These are phyloP conservation scores for Sicyos edulis DNA, from an alignment of 306 rosid genomes.

Conservation along the genomic window DNA sequence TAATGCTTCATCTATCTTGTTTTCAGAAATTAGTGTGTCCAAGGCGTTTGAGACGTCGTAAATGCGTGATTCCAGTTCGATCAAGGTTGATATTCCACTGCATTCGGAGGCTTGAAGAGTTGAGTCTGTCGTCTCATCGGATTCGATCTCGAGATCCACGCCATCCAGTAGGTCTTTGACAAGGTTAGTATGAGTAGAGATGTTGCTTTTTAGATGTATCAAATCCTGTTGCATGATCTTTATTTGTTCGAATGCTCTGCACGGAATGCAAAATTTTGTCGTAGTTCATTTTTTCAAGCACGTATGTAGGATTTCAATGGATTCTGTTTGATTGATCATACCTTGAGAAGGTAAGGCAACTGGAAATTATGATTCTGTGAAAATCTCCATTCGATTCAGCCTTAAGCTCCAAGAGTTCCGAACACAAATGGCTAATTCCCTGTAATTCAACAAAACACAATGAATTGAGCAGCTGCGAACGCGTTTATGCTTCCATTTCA, in stretches of 20 bases:
- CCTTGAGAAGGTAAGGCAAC: constrained; percentile 28
- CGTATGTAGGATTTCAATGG: neutral
- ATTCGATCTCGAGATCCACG: constrained; percentile 38
- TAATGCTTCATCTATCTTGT: constrained; percentile 54
- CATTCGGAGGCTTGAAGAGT: constrained; percentile 25
- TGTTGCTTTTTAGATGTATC: constrained; percentile 47
- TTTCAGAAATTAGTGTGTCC: constrained; percentile 54
- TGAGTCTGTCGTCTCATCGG: constrained; percentile 29
- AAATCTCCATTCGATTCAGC: constrained; percentile 58
- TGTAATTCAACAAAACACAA: constrained; percentile 16
- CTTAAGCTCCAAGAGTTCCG: constrained; percentile 69
- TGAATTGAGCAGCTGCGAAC: neutral
- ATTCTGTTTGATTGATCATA: neutral
- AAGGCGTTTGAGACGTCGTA: constrained; percentile 45
- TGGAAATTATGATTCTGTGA: constrained; percentile 43
- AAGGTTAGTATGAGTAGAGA: constrained; percentile 43
- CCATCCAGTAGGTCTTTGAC: constrained; percentile 43
- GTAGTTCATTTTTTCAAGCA: neutral
- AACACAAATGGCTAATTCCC: constrained; percentile 82
- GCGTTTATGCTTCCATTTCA: neutral
- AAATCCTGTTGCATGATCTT: constrained; percentile 48
- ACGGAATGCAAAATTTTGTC: constrained; percentile 18
- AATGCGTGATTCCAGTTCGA: constrained; percentile 39
- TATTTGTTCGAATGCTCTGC: constrained; percentile 54
- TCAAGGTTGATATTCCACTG: constrained; percentile 22